These are phyloP conservation scores for Pyrenula massariospora DNA, from an alignment of 495 filamentous ascomycete species.

Conservation along the genomic window DNA sequence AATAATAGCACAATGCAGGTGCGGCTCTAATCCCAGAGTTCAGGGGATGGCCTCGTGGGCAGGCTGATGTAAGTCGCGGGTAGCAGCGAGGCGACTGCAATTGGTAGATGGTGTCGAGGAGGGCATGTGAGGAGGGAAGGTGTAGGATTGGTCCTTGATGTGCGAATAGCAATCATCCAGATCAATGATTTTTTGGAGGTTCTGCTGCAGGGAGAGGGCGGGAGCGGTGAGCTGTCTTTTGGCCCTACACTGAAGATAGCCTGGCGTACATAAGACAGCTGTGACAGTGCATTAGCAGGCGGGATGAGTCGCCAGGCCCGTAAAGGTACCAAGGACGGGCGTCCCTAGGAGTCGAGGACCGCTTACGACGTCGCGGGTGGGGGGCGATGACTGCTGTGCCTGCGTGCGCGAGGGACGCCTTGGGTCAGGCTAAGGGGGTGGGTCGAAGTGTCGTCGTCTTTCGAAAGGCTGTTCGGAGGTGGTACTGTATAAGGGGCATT, in stretches of 20 bases:
- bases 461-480: no score
- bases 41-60: slow-evolving; percentile 6
- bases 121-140: slow-evolving; percentile 1
- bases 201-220: neutral
- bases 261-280: neutral
- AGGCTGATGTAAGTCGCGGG: slow-evolving; percentile 5
- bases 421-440: neutral
- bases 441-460: no score
- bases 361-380: neutral
- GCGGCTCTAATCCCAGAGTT: neutral
- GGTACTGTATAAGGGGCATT: no score
- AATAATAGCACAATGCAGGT: neutral
- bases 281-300: neutral
- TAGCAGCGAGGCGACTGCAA: slow-evolving; percentile 7
- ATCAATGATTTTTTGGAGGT: neutral
- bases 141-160: slow-evolving; percentile 10
- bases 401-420: neutral
- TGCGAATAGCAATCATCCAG: slow-evolving; percentile 1
- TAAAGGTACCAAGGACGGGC: neutral
- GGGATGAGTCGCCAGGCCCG: neutral
- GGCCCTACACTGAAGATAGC: neutral
- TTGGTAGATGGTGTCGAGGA: neutral
- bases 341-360: no score
- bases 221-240: neutral
- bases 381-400: neutral